phyloP scores from a whole-genome alignment of 345 rosid genomes.

The Carallia pectinifolia region DNA sequence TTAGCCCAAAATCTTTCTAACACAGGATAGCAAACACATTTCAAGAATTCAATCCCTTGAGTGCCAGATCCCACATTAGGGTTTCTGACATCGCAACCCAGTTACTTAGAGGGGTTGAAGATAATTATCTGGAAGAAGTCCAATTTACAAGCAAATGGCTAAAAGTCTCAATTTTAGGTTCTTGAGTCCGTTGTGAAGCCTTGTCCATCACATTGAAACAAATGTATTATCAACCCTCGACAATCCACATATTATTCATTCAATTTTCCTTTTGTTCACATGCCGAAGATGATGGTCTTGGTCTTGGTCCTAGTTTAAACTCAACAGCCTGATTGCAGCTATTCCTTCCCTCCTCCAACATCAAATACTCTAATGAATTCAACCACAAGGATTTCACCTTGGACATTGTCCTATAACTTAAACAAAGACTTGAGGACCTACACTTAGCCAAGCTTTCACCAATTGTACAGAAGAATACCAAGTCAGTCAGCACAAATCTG shows the following conservation, averaged over 20 bases:
- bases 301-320: neutral
- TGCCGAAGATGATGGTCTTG: neutral
- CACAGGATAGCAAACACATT: neutral
- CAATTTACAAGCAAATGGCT: neutral
- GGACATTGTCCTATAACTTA: neutral
- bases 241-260: neutral
- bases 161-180: neutral
- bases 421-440: neutral
- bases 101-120: neutral
- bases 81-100: neutral
- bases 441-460: neutral
- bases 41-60: neutral
- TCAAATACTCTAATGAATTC: neutral
- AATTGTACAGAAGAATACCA: too few relatives aligned
- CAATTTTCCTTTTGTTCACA: neutral
- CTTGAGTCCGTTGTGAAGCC: neutral
- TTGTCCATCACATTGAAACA: neutral
- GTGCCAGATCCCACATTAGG: neutral
- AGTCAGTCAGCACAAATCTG: too few relatives aligned
- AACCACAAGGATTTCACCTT: neutral
- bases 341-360: neutral
- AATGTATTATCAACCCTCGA: neutral
- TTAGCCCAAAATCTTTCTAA: neutral
- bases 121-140: neutral
- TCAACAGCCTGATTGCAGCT: neutral